phyloP scores from a whole-genome alignment of 2,329 filamentous ascomycete species.

The Aspergillus sergii region DNA sequence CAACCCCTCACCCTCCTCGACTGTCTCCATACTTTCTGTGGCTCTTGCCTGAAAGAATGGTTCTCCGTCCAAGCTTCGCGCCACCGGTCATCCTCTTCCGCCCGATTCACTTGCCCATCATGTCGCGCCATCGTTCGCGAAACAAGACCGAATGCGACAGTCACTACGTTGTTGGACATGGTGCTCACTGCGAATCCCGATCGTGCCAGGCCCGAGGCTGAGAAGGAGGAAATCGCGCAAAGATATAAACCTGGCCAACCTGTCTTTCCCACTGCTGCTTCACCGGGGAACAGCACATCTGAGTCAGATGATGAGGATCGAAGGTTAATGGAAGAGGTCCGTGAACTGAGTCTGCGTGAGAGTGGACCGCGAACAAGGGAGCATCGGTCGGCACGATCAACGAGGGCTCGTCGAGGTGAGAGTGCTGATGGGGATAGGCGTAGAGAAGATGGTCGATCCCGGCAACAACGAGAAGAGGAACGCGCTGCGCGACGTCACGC shows the following conservation, averaged over 20 bases:
- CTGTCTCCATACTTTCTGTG: conserved; percentile 95
- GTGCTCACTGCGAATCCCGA: conserved; percentile 78
- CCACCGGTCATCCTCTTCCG: conserved; percentile 49
- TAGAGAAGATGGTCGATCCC: conserved; percentile 19
- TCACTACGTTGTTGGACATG: conserved; percentile 88
- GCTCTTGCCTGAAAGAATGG: conserved; percentile 94
- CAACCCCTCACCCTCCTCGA: conserved; percentile 89
- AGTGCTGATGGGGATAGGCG: conserved; percentile 42
- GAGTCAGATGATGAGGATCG: conserved; percentile 64
- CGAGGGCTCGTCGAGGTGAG: conserved; percentile 32
- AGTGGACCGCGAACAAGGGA: conserved; percentile 27
- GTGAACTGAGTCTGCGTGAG: conserved; percentile 69
- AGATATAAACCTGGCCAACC: conserved; percentile 82
- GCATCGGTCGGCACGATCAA: conserved; percentile 26
- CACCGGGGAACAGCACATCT: conserved; percentile 40
- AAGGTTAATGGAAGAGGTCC: conserved; percentile 69
- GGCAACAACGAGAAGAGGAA: conserved; percentile 34
- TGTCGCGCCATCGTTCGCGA: conserved; percentile 85
- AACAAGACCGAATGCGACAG: conserved; percentile 86
- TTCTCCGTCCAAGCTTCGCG: conserved; percentile 75
- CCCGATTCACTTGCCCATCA: conserved; percentile 84
- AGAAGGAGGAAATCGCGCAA: conserved; percentile 73
- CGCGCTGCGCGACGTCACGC: conserved; percentile 32
- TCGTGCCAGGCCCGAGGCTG: conserved; percentile 67
- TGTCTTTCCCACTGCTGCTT: conserved; percentile 66